phyloP scores from a whole-genome alignment of 164 flowering plant species.

The Akebia trifoliata region DNA sequence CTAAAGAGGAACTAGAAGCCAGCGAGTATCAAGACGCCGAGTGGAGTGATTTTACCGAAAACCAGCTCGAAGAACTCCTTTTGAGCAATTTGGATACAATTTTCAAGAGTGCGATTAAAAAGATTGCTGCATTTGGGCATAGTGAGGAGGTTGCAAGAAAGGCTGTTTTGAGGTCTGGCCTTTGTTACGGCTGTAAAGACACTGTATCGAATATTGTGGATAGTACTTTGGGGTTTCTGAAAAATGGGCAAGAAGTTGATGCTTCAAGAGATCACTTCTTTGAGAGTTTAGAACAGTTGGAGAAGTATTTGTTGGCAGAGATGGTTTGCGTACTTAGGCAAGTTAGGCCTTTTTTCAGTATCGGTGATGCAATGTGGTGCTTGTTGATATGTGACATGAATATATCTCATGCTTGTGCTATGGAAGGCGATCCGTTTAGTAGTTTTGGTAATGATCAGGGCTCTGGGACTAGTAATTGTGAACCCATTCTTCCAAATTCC shows the following conservation, averaged over 20 bases:
- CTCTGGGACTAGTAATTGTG: constrained; percentile 32
- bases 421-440: constrained; percentile 61
- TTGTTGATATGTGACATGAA: constrained; percentile 94
- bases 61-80: constrained; percentile 76
- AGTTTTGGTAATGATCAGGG: constrained; percentile 34
- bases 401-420: constrained; percentile 86
- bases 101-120: constrained; percentile 78
- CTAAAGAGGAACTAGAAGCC: constrained; percentile 39
- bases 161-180: constrained; percentile 78
- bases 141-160: constrained; percentile 66
- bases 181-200: constrained; percentile 85
- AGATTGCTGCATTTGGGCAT: constrained; percentile 69
- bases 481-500: constrained; percentile 32
- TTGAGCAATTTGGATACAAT: constrained; percentile 69
- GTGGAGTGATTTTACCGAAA: constrained; percentile 83
- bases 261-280: constrained; percentile 55
- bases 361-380: constrained; percentile 97
- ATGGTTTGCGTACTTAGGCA: constrained; percentile 82
- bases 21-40: constrained; percentile 64
- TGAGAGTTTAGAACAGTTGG: constrained; percentile 72
- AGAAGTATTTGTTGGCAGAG: constrained; percentile 80
- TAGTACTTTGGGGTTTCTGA: constrained; percentile 60
- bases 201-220: constrained; percentile 85
- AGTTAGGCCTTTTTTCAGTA: constrained; percentile 77
- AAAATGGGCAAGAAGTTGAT: constrained; percentile 57